These are phyloP conservation scores for Diddensiella caesifluorescens DNA, from an alignment of 805 yeast species.

Conservation along the genomic window DNA sequence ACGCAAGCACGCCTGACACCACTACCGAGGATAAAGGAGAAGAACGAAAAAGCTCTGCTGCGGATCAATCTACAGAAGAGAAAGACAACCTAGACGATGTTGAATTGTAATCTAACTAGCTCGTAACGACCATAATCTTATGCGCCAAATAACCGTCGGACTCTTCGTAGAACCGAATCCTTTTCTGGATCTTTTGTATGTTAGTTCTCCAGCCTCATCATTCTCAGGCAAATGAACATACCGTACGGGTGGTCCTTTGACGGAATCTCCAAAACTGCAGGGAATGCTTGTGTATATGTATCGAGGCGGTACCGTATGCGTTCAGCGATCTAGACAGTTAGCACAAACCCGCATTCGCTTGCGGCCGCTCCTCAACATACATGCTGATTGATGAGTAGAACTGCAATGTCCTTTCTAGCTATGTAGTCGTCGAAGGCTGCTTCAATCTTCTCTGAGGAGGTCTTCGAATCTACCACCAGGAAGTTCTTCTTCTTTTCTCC, in stretches of 20 bases:
- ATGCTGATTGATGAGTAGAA: slow-evolving; percentile 88
- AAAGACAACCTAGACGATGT: slow-evolving; percentile 16
- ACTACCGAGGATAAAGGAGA: not conserved
- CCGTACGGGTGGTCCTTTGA: slow-evolving; percentile 95
- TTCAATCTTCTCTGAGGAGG: slow-evolving; percentile 69
- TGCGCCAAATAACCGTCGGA: slow-evolving; percentile 92
- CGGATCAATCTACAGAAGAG: not conserved
- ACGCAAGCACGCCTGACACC: too few relatives aligned
- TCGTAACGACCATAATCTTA: slow-evolving; percentile 30
- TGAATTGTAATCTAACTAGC: slow-evolving; percentile 8
- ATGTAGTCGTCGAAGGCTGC: slow-evolving; percentile 73
- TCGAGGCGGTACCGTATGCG: slow-evolving; percentile 79
- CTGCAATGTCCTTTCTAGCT: slow-evolving; percentile 83
- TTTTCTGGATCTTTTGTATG: slow-evolving; percentile 73
- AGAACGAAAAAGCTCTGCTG: not conserved
- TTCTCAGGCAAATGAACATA: slow-evolving; percentile 14
- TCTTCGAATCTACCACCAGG: slow-evolving; percentile 73
- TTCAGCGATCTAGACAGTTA: slow-evolving; percentile 57
- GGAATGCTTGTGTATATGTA: slow-evolving; percentile 82
- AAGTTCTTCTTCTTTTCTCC: slow-evolving; percentile 68
- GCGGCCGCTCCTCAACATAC: slow-evolving; percentile 18
- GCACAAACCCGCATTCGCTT: not conserved
- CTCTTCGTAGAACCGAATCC: slow-evolving; percentile 91
- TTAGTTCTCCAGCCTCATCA: not conserved
- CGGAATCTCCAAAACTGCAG: slow-evolving; percentile 94